Conservation (phyloP, 2,329 filamentous ascomycete species). For the Ceratocystis colombiana region DNA sequence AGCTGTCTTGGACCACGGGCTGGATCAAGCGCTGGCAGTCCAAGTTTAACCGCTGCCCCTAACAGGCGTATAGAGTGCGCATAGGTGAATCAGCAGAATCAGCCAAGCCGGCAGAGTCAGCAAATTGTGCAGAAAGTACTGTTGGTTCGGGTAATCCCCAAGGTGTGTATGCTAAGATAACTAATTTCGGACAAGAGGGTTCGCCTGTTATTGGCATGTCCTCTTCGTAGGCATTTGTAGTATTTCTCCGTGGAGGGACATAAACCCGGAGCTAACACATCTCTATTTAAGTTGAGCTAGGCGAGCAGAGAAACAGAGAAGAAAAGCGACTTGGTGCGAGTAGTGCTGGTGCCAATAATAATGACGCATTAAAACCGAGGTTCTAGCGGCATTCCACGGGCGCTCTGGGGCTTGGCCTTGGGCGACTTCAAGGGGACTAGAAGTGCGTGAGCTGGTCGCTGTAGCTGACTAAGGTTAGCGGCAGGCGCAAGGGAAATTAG, state of each 20-base stretch:
- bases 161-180: too few species aligned
- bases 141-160: too few species aligned
- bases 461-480: conserved; percentile 3
- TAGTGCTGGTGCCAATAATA: neutral
- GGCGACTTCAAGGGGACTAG: neutral
- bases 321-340: neutral
- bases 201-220: too few species aligned
- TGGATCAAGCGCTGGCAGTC: conserved; percentile 2
- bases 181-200: too few species aligned
- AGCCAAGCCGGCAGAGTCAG: too few species aligned
- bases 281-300: neutral
- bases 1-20: neutral
- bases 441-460: neutral
- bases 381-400: conserved; percentile 18
- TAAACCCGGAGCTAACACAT: neutral
- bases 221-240: too few species aligned
- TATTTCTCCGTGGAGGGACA: too few species aligned
- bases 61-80: neutral
- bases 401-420: neutral
- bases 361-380: neutral
- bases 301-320: too few species aligned
- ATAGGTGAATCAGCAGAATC: neutral
- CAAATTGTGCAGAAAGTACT: too few species aligned
- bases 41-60: neutral
- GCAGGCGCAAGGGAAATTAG: conserved; percentile 9